Evolutionary conservation across 331 rosid genomes (phyloP).

Genomic region (Acacia pycnantha): DNA sequence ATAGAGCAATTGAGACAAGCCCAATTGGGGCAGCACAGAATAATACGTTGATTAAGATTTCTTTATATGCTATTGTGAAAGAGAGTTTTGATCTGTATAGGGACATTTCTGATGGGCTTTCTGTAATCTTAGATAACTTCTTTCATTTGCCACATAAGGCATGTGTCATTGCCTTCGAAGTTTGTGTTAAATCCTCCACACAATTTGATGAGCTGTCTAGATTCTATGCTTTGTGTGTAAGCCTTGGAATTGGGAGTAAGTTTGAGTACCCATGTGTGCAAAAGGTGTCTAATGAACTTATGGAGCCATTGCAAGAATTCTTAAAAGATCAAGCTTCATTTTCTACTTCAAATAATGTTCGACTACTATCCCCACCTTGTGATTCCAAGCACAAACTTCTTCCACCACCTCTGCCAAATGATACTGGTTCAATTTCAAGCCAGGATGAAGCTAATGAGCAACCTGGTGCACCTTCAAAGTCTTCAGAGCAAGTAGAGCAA

Average conservation of each 20-base stretch:
- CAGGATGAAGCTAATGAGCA: conserved; percentile 30
- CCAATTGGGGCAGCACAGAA: conserved; percentile 62
- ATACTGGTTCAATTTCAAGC: no score
- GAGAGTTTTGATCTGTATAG: conserved; percentile 77
- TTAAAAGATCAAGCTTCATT: conserved; percentile 59
- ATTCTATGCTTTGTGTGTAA: conserved; percentile 53
- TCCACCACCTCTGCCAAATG: conserved; percentile 9
- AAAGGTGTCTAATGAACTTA: conserved; percentile 67
- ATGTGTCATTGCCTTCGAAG: conserved; percentile 57
- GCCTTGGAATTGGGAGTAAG: conserved; percentile 69
- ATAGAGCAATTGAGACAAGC: conserved; percentile 56
- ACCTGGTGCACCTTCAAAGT: conserved; percentile 27
- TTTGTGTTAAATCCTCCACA: conserved; percentile 64
- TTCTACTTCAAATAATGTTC: neutral
- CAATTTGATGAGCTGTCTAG: conserved; percentile 68
- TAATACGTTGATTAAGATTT: conserved; percentile 46
- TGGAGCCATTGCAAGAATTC: conserved; percentile 70
- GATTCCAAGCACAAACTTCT: conserved; percentile 5
- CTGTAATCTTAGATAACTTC: conserved; percentile 66
- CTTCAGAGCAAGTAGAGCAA: conserved; percentile 24
- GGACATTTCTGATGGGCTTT: conserved; percentile 70
- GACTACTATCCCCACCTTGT: conserved; percentile 15
- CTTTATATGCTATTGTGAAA: conserved; percentile 65
- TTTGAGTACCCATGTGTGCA: conserved; percentile 78
- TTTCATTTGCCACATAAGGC: conserved; percentile 59